These are phyloP conservation scores for Panicum hallii DNA, from an alignment of 202 grass and related monocot genomes.

Conservation along the genomic window DNA sequence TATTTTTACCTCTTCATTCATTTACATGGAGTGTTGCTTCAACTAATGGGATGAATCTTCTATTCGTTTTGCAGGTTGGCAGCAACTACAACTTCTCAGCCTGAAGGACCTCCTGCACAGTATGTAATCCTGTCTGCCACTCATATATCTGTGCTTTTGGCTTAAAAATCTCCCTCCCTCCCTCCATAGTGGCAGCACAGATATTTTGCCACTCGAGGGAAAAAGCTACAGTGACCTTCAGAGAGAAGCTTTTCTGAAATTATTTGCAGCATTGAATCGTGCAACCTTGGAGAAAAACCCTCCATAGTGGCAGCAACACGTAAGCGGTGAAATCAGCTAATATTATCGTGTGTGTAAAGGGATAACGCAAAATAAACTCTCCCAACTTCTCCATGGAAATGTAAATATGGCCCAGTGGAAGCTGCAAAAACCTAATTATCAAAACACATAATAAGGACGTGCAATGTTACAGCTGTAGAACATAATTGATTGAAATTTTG, in stretches of 20 bases:
- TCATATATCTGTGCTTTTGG: slow-evolving; percentile 13
- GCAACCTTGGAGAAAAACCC: slow-evolving; percentile 10
- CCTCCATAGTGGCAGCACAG: too few relatives aligned
- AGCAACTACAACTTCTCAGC: slow-evolving; percentile 46
- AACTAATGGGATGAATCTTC: slow-evolving; percentile 25
- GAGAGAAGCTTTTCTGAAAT: slow-evolving; percentile 7
- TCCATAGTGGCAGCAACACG: background rate
- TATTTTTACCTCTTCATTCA: slow-evolving; percentile 15
- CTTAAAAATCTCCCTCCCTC: background rate
- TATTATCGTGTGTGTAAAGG: background rate
- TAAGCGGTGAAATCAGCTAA: slow-evolving; percentile 10
- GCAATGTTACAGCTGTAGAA: background rate
- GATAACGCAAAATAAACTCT: background rate
- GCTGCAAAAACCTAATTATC: background rate
- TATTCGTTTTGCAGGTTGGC: slow-evolving; percentile 44
- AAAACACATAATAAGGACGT: background rate
- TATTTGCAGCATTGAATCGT: slow-evolving; percentile 24
- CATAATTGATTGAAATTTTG: slow-evolving; percentile 5
- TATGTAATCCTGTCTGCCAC: slow-evolving; percentile 45
- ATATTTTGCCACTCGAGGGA: too few relatives aligned
- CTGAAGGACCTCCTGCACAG: slow-evolving; percentile 56
- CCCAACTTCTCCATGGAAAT: slow-evolving; percentile 12
- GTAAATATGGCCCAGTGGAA: background rate
- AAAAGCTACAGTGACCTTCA: too few relatives aligned
- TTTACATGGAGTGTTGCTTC: slow-evolving; percentile 15